These are phyloP conservation scores for Fagopyrum tataricum DNA, from an alignment of 148 eudicot species.

Conservation along the genomic window DNA sequence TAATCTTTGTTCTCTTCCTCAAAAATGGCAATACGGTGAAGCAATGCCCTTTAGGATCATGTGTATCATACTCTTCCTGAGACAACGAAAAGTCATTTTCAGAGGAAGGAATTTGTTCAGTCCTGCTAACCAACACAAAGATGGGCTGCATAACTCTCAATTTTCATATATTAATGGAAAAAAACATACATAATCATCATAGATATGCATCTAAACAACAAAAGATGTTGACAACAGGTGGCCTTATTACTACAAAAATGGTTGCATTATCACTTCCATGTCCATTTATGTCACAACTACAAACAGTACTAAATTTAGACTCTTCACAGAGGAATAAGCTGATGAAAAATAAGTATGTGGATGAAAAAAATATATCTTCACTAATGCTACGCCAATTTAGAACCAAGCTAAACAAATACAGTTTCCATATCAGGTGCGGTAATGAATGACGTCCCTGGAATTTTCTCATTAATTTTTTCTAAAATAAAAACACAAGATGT, in stretches of 20 bases:
- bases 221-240: not conserved
- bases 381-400: no score
- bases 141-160: not conserved
- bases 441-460: not conserved
- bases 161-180: not conserved
- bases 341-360: not conserved
- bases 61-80: conserved; percentile 96
- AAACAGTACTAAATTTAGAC: no score
- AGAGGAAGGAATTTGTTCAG: not conserved
- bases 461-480: not conserved
- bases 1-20: conserved; percentile 74
- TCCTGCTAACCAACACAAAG: not conserved
- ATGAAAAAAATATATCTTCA: no score
- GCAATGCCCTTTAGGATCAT: conserved; percentile 91
- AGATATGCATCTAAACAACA: not conserved
- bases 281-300: no score
- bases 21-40: conserved; percentile 66
- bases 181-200: not conserved
- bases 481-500: not conserved
- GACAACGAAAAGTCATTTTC: conserved; percentile 11
- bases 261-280: not conserved
- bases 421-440: no score
- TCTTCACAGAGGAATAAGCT: not conserved
- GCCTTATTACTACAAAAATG: not conserved
- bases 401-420: no score